Conservation (phyloP, 331 rosid genomes). For the Telfairia occidentalis region DNA sequence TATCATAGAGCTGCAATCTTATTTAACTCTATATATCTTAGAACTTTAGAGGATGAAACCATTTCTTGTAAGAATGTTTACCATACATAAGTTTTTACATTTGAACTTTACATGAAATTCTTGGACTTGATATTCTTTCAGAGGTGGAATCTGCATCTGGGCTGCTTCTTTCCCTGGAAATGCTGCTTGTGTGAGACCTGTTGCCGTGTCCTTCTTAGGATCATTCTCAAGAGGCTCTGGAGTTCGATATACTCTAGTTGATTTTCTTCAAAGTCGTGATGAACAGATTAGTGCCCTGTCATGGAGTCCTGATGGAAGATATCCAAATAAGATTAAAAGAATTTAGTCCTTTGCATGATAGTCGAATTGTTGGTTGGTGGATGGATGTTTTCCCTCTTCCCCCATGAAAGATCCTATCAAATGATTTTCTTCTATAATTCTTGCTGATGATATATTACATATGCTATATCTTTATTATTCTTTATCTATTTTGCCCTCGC, state of each 20-base stretch:
- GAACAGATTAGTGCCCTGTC: conserved; percentile 79
- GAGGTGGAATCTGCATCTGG: conserved; percentile 85
- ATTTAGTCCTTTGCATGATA: not conserved
- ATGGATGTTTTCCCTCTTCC: not conserved
- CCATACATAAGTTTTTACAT: not conserved
- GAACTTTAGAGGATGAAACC: not conserved
- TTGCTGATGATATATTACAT: not conserved
- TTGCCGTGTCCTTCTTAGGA: conserved; percentile 62
- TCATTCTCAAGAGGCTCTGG: conserved; percentile 80
- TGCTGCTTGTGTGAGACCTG: conserved; percentile 72
- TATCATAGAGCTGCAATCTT: conserved; percentile 16
- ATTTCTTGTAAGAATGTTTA: not conserved
- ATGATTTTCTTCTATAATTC: not conserved
- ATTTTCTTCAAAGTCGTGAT: conserved; percentile 61
- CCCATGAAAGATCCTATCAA: not conserved
- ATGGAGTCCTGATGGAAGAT: conserved; percentile 99
- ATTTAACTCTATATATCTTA: not conserved
- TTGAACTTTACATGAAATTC: not conserved
- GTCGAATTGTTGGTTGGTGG: not conserved
- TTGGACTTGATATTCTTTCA: conserved; percentile 21
- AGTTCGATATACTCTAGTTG: conserved; percentile 61
- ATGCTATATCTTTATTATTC: not conserved
- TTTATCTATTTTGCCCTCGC: not conserved
- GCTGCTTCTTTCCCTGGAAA: conserved; percentile 90
- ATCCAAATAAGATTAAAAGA: conserved; percentile 33